phyloP scores from a whole-genome alignment of 495 filamentous ascomycete species.

The Corynascus novoguineensis region DNA sequence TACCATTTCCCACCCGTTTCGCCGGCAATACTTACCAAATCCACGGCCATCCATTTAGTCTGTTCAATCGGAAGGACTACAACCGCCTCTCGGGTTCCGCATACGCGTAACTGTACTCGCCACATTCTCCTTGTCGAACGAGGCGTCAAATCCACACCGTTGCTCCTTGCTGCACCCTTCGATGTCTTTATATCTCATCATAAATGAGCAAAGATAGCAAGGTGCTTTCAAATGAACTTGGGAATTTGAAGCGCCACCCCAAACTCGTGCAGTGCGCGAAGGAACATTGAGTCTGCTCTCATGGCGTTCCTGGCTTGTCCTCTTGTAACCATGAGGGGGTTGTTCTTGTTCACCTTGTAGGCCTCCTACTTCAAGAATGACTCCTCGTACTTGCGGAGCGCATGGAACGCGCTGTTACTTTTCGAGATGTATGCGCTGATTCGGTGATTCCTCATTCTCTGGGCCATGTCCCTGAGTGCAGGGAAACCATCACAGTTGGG shows the following conservation, averaged over 20 bases:
- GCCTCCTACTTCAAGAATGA: not conserved
- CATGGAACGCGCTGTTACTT: not conserved
- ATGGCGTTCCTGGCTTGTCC: not conserved
- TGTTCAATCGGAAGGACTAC: too few relatives aligned
- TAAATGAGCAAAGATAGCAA: not conserved
- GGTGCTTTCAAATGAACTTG: not conserved
- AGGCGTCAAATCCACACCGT: too few relatives aligned
- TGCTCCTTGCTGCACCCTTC: too few relatives aligned
- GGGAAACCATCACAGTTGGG: not conserved
- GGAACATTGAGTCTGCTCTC: not conserved
- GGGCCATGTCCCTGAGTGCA: not conserved
- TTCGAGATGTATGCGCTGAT: not conserved
- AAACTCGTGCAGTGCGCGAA: not conserved
- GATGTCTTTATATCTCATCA: not conserved
- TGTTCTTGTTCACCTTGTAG: not conserved
- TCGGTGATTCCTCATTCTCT: not conserved
- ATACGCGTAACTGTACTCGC: too few relatives aligned
- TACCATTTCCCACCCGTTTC: too few relatives aligned
- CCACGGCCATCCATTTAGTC: too few relatives aligned
- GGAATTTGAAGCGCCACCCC: not conserved
- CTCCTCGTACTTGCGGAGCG: not conserved
- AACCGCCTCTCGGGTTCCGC: too few relatives aligned
- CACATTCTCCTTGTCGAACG: too few relatives aligned
- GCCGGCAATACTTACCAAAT: too few relatives aligned
- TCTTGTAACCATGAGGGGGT: too few relatives aligned